These are phyloP conservation scores for Articulospora tetracladia DNA, from an alignment of 495 filamentous ascomycete genomes.

Conservation along the genomic window DNA sequence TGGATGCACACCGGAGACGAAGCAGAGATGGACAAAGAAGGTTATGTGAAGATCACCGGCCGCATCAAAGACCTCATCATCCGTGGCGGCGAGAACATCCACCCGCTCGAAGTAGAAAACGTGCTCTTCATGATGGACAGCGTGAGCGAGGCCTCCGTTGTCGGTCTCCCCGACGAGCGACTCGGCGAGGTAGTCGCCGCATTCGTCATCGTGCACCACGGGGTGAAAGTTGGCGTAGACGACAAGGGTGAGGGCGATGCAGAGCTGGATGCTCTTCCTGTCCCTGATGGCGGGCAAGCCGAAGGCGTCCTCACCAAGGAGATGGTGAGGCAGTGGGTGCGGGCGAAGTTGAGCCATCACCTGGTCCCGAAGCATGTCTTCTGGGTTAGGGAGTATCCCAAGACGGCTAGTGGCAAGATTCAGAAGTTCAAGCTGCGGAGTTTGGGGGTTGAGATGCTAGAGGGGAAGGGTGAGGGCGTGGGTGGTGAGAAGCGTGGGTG, in stretches of 20 bases:
- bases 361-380: slow-evolving; percentile 88
- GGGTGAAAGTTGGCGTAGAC: slow-evolving; percentile 25
- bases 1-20: slow-evolving; percentile 81
- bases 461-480: slow-evolving; percentile 9
- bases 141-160: slow-evolving; percentile 72
- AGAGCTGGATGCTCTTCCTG: slow-evolving; percentile 4
- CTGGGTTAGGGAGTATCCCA: slow-evolving; percentile 77
- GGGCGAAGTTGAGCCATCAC: slow-evolving; percentile 66
- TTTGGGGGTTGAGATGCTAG: slow-evolving; percentile 40
- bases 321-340: slow-evolving; percentile 69
- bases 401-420: slow-evolving; percentile 96
- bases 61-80: slow-evolving; percentile 93
- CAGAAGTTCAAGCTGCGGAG: slow-evolving; percentile 90
- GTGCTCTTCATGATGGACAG: slow-evolving; percentile 69
- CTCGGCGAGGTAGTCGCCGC: slow-evolving; percentile 87
- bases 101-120: slow-evolving; percentile 91
- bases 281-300: not conserved
- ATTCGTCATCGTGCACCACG: slow-evolving; percentile 61
- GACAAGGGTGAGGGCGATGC: slow-evolving; percentile 15
- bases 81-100: slow-evolving; percentile 91
- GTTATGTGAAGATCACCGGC: slow-evolving; percentile 60
- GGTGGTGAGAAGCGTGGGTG: not conserved
- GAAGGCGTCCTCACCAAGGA: slow-evolving; percentile 40
- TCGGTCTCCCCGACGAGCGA: slow-evolving; percentile 76
- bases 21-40: slow-evolving; percentile 74